Evolutionary conservation across 1,139 yeast species (phyloP), one percentile per base, ranked within the genome.

Genomic region (Arxiozyma heterogenica): DNA sequence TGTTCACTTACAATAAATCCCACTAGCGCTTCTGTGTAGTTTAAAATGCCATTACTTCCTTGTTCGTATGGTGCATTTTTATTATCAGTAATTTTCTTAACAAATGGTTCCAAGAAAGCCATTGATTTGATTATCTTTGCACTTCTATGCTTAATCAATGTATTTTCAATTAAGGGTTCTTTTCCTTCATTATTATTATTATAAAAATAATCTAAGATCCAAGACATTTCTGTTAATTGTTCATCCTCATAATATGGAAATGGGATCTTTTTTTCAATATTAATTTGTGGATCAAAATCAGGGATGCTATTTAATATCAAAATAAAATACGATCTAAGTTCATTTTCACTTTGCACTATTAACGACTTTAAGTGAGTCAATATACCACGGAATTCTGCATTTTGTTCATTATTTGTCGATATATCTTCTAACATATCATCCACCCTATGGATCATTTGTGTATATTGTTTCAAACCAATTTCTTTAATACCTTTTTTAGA

Each of bases 41-140:
- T 69, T 41, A 73, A 73, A 47, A 86, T 77, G 6, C 88, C 86
- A 63, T 79, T 82, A 49, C 79, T 73, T 2, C 86, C 86, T 62
- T 76, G 79, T 61, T 84, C 87, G 64, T 83, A 76, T 0, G 76
- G 85, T 68, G 62, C 77, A 67, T 65, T 70, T 44, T 72, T 70
- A 30, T 78, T 64, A 45, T 68, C 70, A 47, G 72, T 70, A 21
- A 67, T 68, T 17, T 77, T 73, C 57, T 74, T 71, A 39, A 84
- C 73, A 51, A 82, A 71, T 20, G 76, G 77, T 38, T 75, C 80
- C 25, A 78, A 57, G 41, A 73, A 71, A 1, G 73, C 74, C 60
- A 77, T 67, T 45, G 75, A 72, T 42, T 72, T 74, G 17, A 70
- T 61, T 38, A 84, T 67, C 51, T 75, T 71, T 21, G 68, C 69